These are phyloP conservation scores for Rhizopogon parksii DNA, from an alignment of 1,284 basidiomycete genomes.

Conservation along the genomic window DNA sequence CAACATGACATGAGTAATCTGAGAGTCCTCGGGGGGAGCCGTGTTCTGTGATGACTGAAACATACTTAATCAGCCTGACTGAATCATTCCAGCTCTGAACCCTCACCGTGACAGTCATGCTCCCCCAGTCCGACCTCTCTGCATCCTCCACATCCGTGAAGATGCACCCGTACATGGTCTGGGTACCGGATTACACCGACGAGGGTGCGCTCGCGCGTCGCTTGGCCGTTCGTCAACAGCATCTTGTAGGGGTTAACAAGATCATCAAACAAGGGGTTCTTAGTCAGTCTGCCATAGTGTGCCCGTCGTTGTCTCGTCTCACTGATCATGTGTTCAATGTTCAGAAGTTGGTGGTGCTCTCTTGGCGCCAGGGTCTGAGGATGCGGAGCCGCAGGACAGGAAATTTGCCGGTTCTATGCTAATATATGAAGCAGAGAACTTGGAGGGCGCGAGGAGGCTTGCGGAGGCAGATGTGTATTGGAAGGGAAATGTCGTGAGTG, in stretches of 20 bases:
- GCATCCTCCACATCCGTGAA: not conserved
- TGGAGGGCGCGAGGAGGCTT: conserved; percentile 41
- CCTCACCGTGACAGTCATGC: no score
- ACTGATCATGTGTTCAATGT: conserved; percentile 4
- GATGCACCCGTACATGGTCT: conserved; percentile 40
- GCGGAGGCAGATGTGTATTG: conserved; percentile 52
- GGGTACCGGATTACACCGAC: conserved; percentile 46
- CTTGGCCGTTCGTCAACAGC: conserved; percentile 39
- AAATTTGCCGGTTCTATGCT: conserved; percentile 46
- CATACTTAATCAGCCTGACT: no score
- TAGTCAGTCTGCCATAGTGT: conserved; percentile 10
- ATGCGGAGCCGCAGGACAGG: conserved; percentile 26
- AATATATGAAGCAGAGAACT: conserved; percentile 40
- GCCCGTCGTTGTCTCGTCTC: conserved; percentile 4
- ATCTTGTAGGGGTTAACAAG: conserved; percentile 37
- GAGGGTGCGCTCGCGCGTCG: conserved; percentile 42
- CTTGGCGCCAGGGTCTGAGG: conserved; percentile 36
- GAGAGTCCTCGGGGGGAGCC: no score
- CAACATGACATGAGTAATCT: no score
- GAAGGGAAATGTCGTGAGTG: conserved; percentile 46
- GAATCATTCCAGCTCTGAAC: no score
- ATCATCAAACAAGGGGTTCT: conserved; percentile 35
- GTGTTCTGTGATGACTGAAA: no score
- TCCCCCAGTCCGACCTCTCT: no score
- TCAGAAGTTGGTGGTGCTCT: conserved; percentile 43